A percentile compares a stretch with the other conserved stretches of the same genome.
phyloP scores from a whole-genome alignment of 2,329 filamentous ascomycete genomes.

The Hawksworthiomyces lignivorus region DNA sequence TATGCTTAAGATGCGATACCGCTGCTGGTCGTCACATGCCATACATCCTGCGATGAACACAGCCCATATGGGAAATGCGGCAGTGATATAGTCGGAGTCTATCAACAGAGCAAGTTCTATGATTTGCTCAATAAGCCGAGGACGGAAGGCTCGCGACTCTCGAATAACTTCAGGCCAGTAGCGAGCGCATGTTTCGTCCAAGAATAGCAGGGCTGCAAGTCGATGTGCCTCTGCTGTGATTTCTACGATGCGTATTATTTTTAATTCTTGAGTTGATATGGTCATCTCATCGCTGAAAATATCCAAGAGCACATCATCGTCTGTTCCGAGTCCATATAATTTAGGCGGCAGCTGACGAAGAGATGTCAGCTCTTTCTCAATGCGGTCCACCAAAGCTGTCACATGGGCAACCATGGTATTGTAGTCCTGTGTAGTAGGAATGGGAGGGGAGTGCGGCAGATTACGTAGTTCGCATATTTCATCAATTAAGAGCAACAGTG shows the following conservation, averaged over 20 bases:
- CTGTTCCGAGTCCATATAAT: background rate
- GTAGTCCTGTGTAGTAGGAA: background rate
- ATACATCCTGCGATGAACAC: slow-evolving; percentile 7
- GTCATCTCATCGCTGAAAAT: background rate
- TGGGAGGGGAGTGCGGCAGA: background rate
- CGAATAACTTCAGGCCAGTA: slow-evolving; percentile 3
- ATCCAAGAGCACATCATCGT: background rate
- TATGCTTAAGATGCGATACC: slow-evolving; percentile 1
- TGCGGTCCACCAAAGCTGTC: background rate
- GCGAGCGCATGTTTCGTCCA: slow-evolving; percentile 7
- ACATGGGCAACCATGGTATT: background rate
- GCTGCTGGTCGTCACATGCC: background rate
- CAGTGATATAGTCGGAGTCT: background rate
- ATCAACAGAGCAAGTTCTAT: background rate
- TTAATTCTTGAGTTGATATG: background rate
- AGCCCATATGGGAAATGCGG: slow-evolving; percentile 6
- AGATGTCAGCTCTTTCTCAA: background rate
- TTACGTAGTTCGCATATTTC: slow-evolving; percentile 5
- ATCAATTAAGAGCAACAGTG: slow-evolving; percentile 2
- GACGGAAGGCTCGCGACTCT: background rate
- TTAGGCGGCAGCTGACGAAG: slow-evolving; percentile 4
- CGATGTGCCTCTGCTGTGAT: slow-evolving; percentile 6
- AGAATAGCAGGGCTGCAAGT: slow-evolving; percentile 1
- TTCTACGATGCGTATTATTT: background rate
- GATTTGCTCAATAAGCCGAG: slow-evolving; percentile 1